phyloP scores from a whole-genome alignment of 257 asterid genomes.

The Solanum sejunctum region DNA sequence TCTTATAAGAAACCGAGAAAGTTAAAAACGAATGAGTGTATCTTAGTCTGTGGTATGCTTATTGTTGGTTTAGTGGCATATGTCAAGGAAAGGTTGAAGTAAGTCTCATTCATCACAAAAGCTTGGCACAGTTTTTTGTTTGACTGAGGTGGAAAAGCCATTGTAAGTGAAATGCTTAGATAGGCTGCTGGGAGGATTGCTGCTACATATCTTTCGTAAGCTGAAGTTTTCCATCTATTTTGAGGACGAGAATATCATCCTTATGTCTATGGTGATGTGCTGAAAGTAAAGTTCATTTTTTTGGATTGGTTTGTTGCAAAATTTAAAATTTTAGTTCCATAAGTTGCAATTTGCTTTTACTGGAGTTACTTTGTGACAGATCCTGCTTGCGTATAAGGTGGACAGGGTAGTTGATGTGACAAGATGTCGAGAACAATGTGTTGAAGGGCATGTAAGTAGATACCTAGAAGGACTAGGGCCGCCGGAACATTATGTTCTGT shows the following conservation, averaged over 20 bases:
- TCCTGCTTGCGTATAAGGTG: background rate
- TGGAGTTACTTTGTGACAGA: background rate
- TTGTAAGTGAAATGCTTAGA: background rate
- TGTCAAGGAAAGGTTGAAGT: background rate
- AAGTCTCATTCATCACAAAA: background rate
- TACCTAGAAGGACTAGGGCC: background rate
- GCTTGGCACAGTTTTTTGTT: background rate
- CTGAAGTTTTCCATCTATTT: background rate
- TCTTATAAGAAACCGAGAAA: background rate
- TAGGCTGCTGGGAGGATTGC: background rate
- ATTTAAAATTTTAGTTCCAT: background rate
- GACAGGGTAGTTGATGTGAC: background rate
- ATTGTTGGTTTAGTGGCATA: background rate
- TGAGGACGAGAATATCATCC: background rate
- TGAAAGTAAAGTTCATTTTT: background rate
- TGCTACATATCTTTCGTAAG: background rate
- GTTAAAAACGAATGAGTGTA: background rate
- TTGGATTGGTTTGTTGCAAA: background rate
- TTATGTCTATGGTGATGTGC: background rate
- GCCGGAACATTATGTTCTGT: background rate
- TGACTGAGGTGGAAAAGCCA: background rate
- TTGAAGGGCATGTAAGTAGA: background rate
- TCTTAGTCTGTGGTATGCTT: background rate
- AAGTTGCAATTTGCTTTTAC: background rate
- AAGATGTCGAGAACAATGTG: background rate